Percentiles rank a stretch among this genome's conserved stretches.
Conservation (phyloP, 352 stramenopile genomes). For the Globisporangium paddicum region DNA sequence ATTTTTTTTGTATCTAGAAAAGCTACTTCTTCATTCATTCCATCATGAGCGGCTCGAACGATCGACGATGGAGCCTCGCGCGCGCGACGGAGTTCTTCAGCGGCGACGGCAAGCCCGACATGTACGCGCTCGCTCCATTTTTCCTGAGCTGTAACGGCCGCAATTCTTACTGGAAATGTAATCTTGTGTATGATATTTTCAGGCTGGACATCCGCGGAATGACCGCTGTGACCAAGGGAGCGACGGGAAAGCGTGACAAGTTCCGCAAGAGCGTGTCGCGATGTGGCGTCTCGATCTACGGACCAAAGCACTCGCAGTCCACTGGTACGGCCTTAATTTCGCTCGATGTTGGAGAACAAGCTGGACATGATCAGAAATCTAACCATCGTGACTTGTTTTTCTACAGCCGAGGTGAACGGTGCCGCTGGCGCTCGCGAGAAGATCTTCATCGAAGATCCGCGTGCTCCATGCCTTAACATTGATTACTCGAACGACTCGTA, state of each 20-base stretch:
- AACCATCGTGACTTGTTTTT: background rate
- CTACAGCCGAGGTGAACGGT: conserved; percentile 21
- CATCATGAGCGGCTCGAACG: conserved; percentile 53
- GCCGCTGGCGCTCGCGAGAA: conserved; percentile 46
- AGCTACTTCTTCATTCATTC: background rate
- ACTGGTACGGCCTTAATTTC: conserved; percentile 12
- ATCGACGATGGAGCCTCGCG: conserved; percentile 81
- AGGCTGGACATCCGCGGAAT: conserved; percentile 86
- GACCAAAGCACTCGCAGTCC: conserved; percentile 73
- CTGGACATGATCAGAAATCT: background rate
- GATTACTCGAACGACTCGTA: conserved; percentile 86
- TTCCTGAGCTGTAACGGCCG: background rate
- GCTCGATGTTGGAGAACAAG: too few relatives aligned
- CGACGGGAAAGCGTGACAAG: conserved; percentile 83
- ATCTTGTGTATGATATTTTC: conserved; percentile 3
- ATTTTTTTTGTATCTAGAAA: background rate
- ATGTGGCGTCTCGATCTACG: conserved; percentile 85
- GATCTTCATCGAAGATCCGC: conserved; percentile 87
- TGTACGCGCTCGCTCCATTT: conserved; percentile 25
- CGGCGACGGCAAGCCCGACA: conserved; percentile 84
- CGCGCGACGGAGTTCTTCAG: conserved; percentile 87
- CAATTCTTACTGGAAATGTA: background rate
- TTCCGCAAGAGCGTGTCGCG: conserved; percentile 85
- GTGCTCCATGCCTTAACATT: conserved; percentile 79
- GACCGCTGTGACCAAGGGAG: conserved; percentile 82